A percentile compares a stretch with the other conserved stretches of the same genome.
Conservation (phyloP, 495 filamentous ascomycete species). For the Annulohypoxylon bovei region DNA sequence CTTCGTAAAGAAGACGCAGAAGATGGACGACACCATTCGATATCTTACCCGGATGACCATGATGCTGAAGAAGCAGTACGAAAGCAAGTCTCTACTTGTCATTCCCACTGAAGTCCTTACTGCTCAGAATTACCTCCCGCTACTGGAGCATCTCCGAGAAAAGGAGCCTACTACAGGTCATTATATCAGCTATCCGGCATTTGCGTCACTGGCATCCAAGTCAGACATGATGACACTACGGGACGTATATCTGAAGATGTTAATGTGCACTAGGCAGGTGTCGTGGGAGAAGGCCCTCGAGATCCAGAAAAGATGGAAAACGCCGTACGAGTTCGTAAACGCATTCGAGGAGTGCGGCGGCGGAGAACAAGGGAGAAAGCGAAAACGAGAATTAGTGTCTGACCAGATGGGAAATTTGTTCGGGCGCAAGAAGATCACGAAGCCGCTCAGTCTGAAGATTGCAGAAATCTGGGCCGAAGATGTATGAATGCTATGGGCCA, state of each 20-base stretch:
- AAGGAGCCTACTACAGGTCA: slow-evolving; percentile 61
- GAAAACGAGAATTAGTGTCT: slow-evolving; percentile 63
- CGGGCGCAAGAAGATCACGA: slow-evolving; percentile 74
- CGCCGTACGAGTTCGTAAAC: slow-evolving; percentile 73
- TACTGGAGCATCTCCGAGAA: slow-evolving; percentile 65
- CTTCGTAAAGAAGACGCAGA: slow-evolving; percentile 80
- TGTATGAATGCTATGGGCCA: slow-evolving; percentile 19
- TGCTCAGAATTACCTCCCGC: slow-evolving; percentile 74
- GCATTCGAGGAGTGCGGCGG: slow-evolving; percentile 67
- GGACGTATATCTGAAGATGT: slow-evolving; percentile 85
- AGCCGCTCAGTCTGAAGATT: slow-evolving; percentile 71
- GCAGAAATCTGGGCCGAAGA: slow-evolving; percentile 75
- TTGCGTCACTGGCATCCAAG: slow-evolving; percentile 77
- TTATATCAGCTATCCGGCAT: slow-evolving; percentile 76
- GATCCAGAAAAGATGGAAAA: slow-evolving; percentile 79
- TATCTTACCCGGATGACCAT: slow-evolving; percentile 82
- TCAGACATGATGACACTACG: slow-evolving; percentile 76
- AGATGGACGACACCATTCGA: slow-evolving; percentile 81
- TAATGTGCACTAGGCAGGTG: slow-evolving; percentile 84
- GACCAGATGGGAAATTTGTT: slow-evolving; percentile 64
- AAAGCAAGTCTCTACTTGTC: slow-evolving; percentile 60
- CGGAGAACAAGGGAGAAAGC: slow-evolving; percentile 58
- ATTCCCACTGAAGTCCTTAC: slow-evolving; percentile 74
- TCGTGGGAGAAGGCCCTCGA: slow-evolving; percentile 83
- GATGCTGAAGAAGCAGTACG: slow-evolving; percentile 73